Base-by-base conservation (phyloP, 306 rosid genomes). In the Lathyrus tuberosus region DNA sequence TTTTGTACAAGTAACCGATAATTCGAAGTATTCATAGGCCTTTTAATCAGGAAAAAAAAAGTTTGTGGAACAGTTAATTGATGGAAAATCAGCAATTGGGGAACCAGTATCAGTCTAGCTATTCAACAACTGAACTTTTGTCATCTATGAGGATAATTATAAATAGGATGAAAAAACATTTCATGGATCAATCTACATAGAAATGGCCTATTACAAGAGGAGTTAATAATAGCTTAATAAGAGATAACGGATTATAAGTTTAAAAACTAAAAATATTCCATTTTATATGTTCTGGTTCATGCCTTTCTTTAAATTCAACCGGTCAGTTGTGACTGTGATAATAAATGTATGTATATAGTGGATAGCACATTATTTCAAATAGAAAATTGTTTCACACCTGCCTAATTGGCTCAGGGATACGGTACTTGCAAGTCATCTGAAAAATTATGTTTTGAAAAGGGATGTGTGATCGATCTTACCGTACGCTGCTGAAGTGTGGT, bases 401-500 rank as follows among this genome's bases (percentile, higher is more conserved):
- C 38, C 97, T 81, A 60, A 81, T 76, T 69, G 96, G 95, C 84
- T 93, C 97, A 1, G 97, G 97, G 44, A 93, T 86, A 4, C 96
- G 97, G 77, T 76, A 90, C 76, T 86, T 90, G 96, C 91, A 85
- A 33, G 90, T 88, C 85, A 74, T 72, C 79, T 84, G 89, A 44
- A 85, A n/a, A n/a, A n/a, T n/a, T 31, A 35, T 47, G 31, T 9
- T 28, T 41, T 20, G 30, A 37, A 57, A 71, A 8, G 26, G 20
- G 59, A 41, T 13, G 14, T 18, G 58, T 7, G 56, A 37, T 7
- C 41, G 65, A 59, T 72, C 95, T 82, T 80, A 93, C 97, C 0
- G 67, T 82, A 79, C 94, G 93, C 54, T 90, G 96, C 78, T 86
- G 96, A 24, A 82, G 87, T 10, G 98, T 90, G 68, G 97, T 94